These are phyloP conservation scores for Botryotinia calthae DNA, from an alignment of 2,329 filamentous ascomycete species.

Conservation along the genomic window DNA sequence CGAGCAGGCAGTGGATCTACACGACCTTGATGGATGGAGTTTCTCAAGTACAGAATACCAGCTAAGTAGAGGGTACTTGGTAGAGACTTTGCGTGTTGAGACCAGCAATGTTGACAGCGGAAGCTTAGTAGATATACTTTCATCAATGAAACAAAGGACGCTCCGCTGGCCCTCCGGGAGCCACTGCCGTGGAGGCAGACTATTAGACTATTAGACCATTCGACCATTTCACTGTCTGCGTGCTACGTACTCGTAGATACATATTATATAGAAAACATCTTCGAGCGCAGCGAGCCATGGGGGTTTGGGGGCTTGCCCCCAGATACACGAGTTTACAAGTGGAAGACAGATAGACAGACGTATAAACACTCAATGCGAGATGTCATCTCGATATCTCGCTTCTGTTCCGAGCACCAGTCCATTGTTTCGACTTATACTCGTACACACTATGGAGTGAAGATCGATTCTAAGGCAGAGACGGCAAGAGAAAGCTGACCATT, in stretches of 20 bases:
- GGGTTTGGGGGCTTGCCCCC: neutral
- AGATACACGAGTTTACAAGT: neutral
- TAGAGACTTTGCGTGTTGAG: neutral
- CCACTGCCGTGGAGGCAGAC: constrained; percentile 8
- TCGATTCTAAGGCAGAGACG: neutral
- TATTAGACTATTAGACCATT: neutral
- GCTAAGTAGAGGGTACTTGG: neutral
- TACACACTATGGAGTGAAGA: neutral
- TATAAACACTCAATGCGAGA: neutral
- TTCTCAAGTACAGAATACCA: neutral
- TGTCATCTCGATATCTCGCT: neutral
- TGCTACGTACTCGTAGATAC: neutral
- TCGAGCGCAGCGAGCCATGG: neutral
- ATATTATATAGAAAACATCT: neutral
- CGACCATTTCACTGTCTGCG: neutral
- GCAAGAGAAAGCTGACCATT: neutral
- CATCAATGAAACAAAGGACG: neutral
- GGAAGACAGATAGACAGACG: neutral
- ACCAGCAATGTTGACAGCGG: neutral
- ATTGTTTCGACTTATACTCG: neutral
- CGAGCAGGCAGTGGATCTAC: neutral
- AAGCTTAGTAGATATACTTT: neutral
- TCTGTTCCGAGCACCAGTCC: neutral
- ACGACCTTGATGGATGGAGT: neutral
- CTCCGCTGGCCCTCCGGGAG: neutral